phyloP scores from a whole-genome alignment of 2,329 filamentous ascomycete genomes.

The Lachnellula suecica region DNA sequence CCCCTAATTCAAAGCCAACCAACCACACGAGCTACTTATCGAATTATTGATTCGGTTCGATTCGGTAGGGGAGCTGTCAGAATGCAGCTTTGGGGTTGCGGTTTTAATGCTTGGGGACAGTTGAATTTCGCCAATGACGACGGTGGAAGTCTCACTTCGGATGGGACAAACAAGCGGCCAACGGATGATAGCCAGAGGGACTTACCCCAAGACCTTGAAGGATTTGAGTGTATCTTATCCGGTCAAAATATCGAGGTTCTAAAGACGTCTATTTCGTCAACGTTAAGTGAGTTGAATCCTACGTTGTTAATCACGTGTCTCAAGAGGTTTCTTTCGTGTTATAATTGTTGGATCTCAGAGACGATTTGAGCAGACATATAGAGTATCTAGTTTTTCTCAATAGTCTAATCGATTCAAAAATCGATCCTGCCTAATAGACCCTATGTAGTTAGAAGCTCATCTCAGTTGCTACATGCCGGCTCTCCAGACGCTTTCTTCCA shows the following conservation, averaged over 20 bases:
- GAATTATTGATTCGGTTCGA: background rate
- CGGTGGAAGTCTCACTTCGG: background rate
- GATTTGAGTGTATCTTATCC: constrained; percentile 44
- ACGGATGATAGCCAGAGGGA: no score
- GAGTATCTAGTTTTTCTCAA: no score
- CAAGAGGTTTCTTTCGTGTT: background rate
- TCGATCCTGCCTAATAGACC: background rate
- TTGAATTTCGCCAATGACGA: constrained; percentile 38
- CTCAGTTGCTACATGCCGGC: constrained; percentile 30
- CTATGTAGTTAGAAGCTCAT: constrained; percentile 21
- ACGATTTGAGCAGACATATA: no score
- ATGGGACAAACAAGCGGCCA: background rate
- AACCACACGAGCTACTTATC: background rate
- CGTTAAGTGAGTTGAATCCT: constrained; percentile 41
- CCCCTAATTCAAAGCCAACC: background rate
- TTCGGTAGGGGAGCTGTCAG: background rate
- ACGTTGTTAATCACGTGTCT: background rate
- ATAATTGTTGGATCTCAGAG: no score
- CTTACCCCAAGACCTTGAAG: constrained; percentile 42
- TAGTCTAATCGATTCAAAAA: no score
- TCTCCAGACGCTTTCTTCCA: constrained; percentile 24
- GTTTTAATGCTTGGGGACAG: constrained; percentile 60
- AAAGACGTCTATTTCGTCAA: constrained; percentile 42
- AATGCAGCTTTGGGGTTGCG: constrained; percentile 52
- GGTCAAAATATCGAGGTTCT: constrained; percentile 37